Conservation (phyloP, 495 filamentous ascomycete species). For the Pyrenopolyporus hunteri region DNA sequence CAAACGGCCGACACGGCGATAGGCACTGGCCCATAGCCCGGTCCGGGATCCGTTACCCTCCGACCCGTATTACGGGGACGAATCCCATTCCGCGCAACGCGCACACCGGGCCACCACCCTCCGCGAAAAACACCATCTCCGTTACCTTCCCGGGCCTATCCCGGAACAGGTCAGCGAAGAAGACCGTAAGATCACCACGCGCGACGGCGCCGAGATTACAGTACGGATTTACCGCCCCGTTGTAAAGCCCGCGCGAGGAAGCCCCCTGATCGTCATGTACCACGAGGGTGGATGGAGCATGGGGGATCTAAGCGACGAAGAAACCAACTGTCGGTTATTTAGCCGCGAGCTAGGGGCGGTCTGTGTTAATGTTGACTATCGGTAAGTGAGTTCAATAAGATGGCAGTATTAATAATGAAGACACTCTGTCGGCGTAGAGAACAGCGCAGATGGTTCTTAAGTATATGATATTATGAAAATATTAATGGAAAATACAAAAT, state of each 20-base stretch:
- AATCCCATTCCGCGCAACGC: slow-evolving; percentile 20
- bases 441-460: neutral
- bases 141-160: slow-evolving; percentile 31
- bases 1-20: slow-evolving; percentile 1
- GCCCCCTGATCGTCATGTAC: slow-evolving; percentile 50
- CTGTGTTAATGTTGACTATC: slow-evolving; percentile 54
- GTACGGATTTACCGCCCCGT: slow-evolving; percentile 48
- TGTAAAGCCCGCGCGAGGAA: slow-evolving; percentile 35
- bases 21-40: slow-evolving; percentile 24
- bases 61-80: slow-evolving; percentile 41
- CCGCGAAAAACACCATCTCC: slow-evolving; percentile 37
- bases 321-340: slow-evolving; percentile 41
- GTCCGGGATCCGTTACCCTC: slow-evolving; percentile 22
- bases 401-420: neutral
- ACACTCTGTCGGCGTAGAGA: no score
- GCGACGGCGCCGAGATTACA: slow-evolving; percentile 48
- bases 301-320: slow-evolving; percentile 47
- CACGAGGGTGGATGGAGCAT: slow-evolving; percentile 55
- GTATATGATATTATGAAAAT: no score
- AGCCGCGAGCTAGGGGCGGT: slow-evolving; percentile 44
- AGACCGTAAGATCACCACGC: slow-evolving; percentile 46
- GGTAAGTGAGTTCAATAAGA: slow-evolving; percentile 13
- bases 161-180: slow-evolving; percentile 37
- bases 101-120: slow-evolving; percentile 32
- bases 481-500: neutral